These are phyloP conservation scores for Anacardium occidentale DNA, from an alignment of 345 rosid genomes.

Conservation along the genomic window DNA sequence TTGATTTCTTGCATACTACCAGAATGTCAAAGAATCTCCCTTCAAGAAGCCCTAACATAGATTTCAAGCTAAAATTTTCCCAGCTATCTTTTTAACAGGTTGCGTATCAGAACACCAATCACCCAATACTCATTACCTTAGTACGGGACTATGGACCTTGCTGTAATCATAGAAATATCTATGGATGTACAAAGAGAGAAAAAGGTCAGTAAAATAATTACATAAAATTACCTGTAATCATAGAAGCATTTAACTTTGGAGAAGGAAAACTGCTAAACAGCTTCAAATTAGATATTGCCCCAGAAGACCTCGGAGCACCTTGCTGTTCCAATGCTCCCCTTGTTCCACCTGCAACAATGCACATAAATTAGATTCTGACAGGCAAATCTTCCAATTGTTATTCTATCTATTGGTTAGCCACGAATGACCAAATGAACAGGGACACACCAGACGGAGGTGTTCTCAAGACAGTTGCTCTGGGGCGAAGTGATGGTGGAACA, in stretches of 20 bases:
- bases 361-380: neutral
- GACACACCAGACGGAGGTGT: constrained; percentile 73
- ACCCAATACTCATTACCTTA: neutral
- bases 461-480: constrained; percentile 45
- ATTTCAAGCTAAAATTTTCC: neutral
- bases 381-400: neutral
- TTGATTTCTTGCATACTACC: neutral
- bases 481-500: constrained; percentile 84
- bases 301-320: constrained; percentile 43
- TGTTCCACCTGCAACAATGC: constrained; percentile 42
- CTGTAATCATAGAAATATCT: neutral
- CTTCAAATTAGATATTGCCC: constrained; percentile 44
- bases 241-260: constrained; percentile 45
- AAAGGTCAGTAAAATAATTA: neutral
- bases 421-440: neutral
- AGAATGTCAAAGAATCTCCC: too few relatives aligned
- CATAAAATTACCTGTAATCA: constrained; percentile 41
- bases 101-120: neutral
- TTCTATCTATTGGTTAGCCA: neutral
- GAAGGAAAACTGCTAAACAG: constrained; percentile 39
- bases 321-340: constrained; percentile 55
- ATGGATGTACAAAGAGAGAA: neutral
- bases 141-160: too few relatives aligned
- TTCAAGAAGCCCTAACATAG: neutral
- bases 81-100: neutral